Base-by-base conservation (phyloP, 2,329 filamentous ascomycete species). In the Apiospora kogelbergensis region DNA sequence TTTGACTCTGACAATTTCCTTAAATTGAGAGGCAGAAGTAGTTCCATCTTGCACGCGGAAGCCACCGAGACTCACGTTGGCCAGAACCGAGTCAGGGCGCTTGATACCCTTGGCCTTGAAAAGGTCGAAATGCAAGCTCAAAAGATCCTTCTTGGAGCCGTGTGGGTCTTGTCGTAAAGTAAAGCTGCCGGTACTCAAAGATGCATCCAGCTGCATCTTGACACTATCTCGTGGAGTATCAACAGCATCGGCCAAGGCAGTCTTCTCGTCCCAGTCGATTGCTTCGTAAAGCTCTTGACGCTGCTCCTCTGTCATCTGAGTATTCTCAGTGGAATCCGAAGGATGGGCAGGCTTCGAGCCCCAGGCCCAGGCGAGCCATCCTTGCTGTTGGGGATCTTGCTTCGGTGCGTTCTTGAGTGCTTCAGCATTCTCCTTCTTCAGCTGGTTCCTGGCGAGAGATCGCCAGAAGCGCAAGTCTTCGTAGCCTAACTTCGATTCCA, bases 181-280 rank as follows among this genome's bases (percentile, higher is more conserved):
- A 77, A 99, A 98, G 81, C 95, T 98, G 70, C 96, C 96, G 0
- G 95, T 97, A 72, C 93, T 92, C n/a, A 99, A 89, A 68, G 93
- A 95, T 65, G 96, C 91, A 78, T 98, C 94, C 65, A 99, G 84
- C 78, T 98, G 93, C 79, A 98, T 86, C 80, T 98, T 98, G 76
- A 99, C 87, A 11, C 94, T 94, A 74, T 99, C 96, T 67, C 93
- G 89, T 0, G 97, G 97, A 41, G 94, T 85, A 74, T 99, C 96
- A 3, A 99, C 91, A 53, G 92, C 91, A 73, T 97, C 94, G 0
- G 94, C 87, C 46, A 99, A 86, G 1, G 92, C 93, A 70, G 95
- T 91, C 84, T 98, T 98, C 80, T 99, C 96, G 71, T 99, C 93
- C 91, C 95, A 99, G 76, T 98, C 96, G 75, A 99, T 99, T 65